Percentiles rank a stretch among this genome's conserved stretches.
Evolutionary conservation across 495 filamentous ascomycete species (phyloP).

Genomic region (Patellaria atrata): DNA sequence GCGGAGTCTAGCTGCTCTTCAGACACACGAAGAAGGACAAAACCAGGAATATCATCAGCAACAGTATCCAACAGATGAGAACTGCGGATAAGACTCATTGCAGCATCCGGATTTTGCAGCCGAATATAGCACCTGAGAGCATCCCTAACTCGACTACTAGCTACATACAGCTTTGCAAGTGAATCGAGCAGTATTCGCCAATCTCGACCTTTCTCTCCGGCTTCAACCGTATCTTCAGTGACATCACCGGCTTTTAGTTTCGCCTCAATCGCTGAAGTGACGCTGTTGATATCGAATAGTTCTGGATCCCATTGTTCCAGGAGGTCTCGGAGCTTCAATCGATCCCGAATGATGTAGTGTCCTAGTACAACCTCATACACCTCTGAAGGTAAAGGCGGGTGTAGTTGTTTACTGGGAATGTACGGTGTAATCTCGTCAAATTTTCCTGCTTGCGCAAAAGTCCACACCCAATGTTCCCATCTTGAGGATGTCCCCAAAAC

Average conservation of each 20-base stretch:
- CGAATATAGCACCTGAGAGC: conserved; percentile 79
- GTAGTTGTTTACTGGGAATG: conserved; percentile 59
- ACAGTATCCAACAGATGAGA: conserved; percentile 75
- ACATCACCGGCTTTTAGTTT: conserved; percentile 56
- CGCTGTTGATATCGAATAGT: conserved; percentile 57
- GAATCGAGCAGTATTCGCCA: conserved; percentile 75
- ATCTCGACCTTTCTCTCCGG: conserved; percentile 50
- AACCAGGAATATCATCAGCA: conserved; percentile 72
- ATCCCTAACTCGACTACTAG: conserved; percentile 61
- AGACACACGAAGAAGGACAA: conserved; percentile 74
- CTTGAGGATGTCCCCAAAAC: conserved; percentile 61
- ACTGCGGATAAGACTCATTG: conserved; percentile 70
- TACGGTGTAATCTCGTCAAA: conserved; percentile 78
- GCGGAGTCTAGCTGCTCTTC: conserved; percentile 54
- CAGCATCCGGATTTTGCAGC: conserved; percentile 78
- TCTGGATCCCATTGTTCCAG: conserved; percentile 74
- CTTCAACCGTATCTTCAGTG: conserved; percentile 51
- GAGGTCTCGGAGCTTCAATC: conserved; percentile 55
- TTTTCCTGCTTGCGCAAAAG: conserved; percentile 68
- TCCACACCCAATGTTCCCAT: conserved; percentile 94
- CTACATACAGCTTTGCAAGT: conserved; percentile 70
- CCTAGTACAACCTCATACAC: conserved; percentile 77
- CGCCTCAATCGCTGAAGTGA: conserved; percentile 57
- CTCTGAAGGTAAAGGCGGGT: conserved; percentile 63
- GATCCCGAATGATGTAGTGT: conserved; percentile 66